Evolutionary conservation across 208 protist species (phyloP).

Genomic region (Cochliopodium minus): DNA sequence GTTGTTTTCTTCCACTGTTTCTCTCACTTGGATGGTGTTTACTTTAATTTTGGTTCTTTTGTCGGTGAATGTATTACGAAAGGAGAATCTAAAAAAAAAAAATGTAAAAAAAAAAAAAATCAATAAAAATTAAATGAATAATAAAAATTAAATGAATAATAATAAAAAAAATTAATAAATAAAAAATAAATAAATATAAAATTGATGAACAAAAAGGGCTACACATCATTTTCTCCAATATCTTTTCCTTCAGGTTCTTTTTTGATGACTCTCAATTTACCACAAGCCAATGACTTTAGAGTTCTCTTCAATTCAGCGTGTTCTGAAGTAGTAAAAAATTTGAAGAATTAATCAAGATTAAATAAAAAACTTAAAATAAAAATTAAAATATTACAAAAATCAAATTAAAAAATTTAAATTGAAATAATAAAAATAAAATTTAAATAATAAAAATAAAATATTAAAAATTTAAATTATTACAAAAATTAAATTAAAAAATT

Average conservation of each 20-base stretch:
- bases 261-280: conserved; percentile 31
- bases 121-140: conserved; percentile 15
- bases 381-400: too few species aligned
- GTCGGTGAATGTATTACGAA: conserved; percentile 33
- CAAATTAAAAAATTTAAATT: too few species aligned
- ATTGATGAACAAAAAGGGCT: too few species aligned
- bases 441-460: too few species aligned
- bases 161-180: too few species aligned
- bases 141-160: not conserved
- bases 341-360: not conserved
- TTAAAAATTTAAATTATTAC: too few species aligned
- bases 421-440: too few species aligned
- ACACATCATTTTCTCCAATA: not conserved
- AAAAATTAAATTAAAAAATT: too few species aligned
- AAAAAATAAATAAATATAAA: too few species aligned
- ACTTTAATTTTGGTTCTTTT: conserved; percentile 48
- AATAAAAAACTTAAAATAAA: too few species aligned
- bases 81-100: conserved; percentile 14
- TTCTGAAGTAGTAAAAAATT: too few species aligned
- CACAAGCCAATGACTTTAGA: conserved; percentile 38
- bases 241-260: conserved; percentile 23
- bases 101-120: conserved; percentile 10
- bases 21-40: conserved; percentile 54
- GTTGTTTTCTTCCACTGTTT: conserved; percentile 52
- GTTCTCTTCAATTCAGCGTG: conserved; percentile 41